phyloP scores from a whole-genome alignment of 2,329 filamentous ascomycete species.

The Xylaria digitata region DNA sequence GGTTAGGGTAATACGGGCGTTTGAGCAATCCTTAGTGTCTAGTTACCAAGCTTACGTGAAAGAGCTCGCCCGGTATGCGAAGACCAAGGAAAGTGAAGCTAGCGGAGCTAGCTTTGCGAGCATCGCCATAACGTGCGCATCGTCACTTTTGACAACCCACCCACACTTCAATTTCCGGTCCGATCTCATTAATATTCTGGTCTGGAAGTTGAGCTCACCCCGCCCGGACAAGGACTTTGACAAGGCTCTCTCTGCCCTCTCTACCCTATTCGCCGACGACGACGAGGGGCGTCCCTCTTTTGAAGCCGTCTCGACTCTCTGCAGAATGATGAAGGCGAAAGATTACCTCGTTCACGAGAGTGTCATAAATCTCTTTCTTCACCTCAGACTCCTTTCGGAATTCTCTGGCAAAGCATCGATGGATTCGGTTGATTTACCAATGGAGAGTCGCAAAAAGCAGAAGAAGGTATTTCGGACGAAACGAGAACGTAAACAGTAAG shows the following conservation, averaged over 20 bases:
- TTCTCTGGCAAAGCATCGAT: slow-evolving; percentile 86
- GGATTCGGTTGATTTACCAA: slow-evolving; percentile 73
- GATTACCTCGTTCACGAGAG: slow-evolving; percentile 86
- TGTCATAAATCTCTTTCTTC: slow-evolving; percentile 90
- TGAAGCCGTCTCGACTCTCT: slow-evolving; percentile 84
- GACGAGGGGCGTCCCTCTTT: slow-evolving; percentile 90
- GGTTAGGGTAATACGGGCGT: slow-evolving; percentile 81
- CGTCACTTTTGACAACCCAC: slow-evolving; percentile 80
- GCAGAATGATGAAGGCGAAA: slow-evolving; percentile 94
- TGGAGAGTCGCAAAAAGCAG: slow-evolving; percentile 72
- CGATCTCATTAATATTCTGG: slow-evolving; percentile 87
- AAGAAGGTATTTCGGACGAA: slow-evolving; percentile 92
- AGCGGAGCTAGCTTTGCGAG: slow-evolving; percentile 68
- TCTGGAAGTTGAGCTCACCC: slow-evolving; percentile 81
- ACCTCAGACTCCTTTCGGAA: slow-evolving; percentile 87
- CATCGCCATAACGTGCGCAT: slow-evolving; percentile 87
- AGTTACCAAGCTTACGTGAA: slow-evolving; percentile 89
- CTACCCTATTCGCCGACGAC: slow-evolving; percentile 85
- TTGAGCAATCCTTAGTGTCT: slow-evolving; percentile 86
- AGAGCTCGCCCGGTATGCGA: slow-evolving; percentile 75
- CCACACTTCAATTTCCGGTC: slow-evolving; percentile 97
- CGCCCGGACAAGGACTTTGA: slow-evolving; percentile 78
- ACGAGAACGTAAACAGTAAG: slow-evolving; percentile 74
- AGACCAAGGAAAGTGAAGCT: slow-evolving; percentile 58
- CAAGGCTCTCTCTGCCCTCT: slow-evolving; percentile 81